Percentiles rank a stretch among this genome's conserved stretches.
These are phyloP conservation scores for Leptodermis oblonga DNA, from an alignment of 257 asterid genomes.

Conservation along the genomic window DNA sequence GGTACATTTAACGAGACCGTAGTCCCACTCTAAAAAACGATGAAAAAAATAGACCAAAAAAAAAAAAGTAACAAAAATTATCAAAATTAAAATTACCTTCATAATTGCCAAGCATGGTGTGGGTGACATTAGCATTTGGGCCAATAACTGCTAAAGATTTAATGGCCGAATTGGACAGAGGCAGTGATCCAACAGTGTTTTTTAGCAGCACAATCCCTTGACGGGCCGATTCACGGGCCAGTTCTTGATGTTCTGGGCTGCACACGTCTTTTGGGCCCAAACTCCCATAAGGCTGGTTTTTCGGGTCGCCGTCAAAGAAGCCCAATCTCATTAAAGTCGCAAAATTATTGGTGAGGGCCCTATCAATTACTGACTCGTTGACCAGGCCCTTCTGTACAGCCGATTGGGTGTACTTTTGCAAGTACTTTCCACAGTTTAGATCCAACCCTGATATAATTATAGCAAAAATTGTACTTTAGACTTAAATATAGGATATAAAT, in stretches of 20 bases:
- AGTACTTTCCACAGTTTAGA: conserved; percentile 67
- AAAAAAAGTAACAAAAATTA: neutral
- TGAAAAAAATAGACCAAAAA: neutral
- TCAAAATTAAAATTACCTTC: conserved; percentile 37
- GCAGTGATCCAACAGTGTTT: conserved; percentile 57
- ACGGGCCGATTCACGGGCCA: conserved; percentile 84
- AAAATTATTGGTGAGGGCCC: conserved; percentile 61
- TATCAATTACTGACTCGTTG: conserved; percentile 48
- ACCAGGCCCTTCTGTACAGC: conserved; percentile 64
- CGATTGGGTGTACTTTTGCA: conserved; percentile 36
- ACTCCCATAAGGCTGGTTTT: conserved; percentile 52
- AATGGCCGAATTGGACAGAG: conserved; percentile 48
- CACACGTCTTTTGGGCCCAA: conserved; percentile 90
- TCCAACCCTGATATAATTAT: conserved; percentile 55
- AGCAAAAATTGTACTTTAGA: neutral
- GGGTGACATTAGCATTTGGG: conserved; percentile 63
- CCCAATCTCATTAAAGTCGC: conserved; percentile 82
- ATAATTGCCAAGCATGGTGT: conserved; percentile 78
- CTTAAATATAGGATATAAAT: neutral
- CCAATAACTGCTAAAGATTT: conserved; percentile 81
- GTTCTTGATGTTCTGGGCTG: conserved; percentile 54
- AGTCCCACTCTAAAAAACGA: neutral
- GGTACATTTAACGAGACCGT: no score
- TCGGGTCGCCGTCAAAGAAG: conserved; percentile 88
- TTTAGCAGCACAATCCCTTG: conserved; percentile 82